Evolutionary conservation across 257 asterid species (phyloP).

Genomic region (Penstemon davidsonii): DNA sequence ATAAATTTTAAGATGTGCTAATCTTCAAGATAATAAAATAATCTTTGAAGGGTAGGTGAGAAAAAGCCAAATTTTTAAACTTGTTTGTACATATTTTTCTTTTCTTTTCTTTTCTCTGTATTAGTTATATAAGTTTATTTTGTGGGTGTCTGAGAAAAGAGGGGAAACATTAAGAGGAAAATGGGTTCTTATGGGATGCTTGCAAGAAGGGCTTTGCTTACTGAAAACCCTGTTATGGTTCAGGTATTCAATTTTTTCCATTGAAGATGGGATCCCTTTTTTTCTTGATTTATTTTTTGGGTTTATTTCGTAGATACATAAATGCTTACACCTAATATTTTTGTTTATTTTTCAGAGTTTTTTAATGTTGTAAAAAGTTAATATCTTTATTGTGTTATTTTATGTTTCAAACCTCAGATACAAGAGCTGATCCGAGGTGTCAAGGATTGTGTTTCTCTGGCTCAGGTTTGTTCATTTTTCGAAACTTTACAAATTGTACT

Average conservation of each 20-base stretch:
- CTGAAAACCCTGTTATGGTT: slow-evolving; percentile 92
- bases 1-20: slow-evolving; percentile 2
- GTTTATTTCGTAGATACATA: background rate
- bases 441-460: slow-evolving; percentile 79
- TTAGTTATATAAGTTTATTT: slow-evolving; percentile 20
- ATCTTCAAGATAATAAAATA: slow-evolving; percentile 24
- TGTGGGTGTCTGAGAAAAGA: slow-evolving; percentile 15
- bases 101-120: background rate
- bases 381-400: slow-evolving; percentile 14
- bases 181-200: slow-evolving; percentile 79
- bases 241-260: slow-evolving; percentile 48
- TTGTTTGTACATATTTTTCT: background rate
- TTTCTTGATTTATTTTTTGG: slow-evolving; percentile 16
- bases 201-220: slow-evolving; percentile 22
- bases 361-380: slow-evolving; percentile 24
- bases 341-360: slow-evolving; percentile 4
- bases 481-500: slow-evolving; percentile 22
- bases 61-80: slow-evolving; percentile 24
- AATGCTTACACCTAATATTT: too few relatives aligned
- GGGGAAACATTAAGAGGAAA: slow-evolving; percentile 31
- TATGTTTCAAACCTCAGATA: slow-evolving; percentile 56
- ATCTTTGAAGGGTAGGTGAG: slow-evolving; percentile 38
- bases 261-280: slow-evolving; percentile 20
- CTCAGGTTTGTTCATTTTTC: slow-evolving; percentile 84
- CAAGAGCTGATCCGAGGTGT: slow-evolving; percentile 79